Evolutionary conservation across 2,329 filamentous ascomycete species (phyloP).

Genomic region (Myriosclerotinia curreyana): DNA sequence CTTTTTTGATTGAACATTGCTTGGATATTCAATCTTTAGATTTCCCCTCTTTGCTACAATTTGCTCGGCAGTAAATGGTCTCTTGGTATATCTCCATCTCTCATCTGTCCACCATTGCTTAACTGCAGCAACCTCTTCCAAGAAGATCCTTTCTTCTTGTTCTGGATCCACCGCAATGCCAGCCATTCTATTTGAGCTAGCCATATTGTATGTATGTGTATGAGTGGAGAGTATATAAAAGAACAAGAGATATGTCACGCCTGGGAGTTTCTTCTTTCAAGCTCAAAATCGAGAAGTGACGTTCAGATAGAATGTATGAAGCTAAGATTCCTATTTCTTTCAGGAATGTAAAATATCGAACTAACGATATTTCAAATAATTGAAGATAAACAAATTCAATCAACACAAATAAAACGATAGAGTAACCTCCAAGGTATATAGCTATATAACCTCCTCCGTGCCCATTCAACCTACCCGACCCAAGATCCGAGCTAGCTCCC

Average conservation of each 20-base stretch:
- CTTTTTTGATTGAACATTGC: constrained; percentile 88
- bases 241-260: not conserved
- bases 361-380: not conserved
- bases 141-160: constrained; percentile 52
- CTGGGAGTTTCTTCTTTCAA: not conserved
- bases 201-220: constrained; percentile 12
- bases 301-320: constrained; percentile 1
- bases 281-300: not conserved
- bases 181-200: constrained; percentile 51
- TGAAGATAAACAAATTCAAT: not conserved
- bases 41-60: constrained; percentile 94
- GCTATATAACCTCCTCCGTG: not conserved
- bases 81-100: constrained; percentile 88
- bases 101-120: constrained; percentile 93
- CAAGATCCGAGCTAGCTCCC: constrained; percentile 24
- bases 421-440: not conserved
- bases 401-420: not conserved
- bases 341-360: constrained; percentile 8
- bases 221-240: constrained; percentile 25
- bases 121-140: constrained; percentile 79
- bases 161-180: constrained; percentile 55
- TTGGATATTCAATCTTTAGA: constrained; percentile 86
- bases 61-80: constrained; percentile 92
- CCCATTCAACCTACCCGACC: not conserved
- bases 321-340: not conserved